phyloP scores from a whole-genome alignment of 202 grass and related monocot genomes.

The Cymbopogon flexuosus region DNA sequence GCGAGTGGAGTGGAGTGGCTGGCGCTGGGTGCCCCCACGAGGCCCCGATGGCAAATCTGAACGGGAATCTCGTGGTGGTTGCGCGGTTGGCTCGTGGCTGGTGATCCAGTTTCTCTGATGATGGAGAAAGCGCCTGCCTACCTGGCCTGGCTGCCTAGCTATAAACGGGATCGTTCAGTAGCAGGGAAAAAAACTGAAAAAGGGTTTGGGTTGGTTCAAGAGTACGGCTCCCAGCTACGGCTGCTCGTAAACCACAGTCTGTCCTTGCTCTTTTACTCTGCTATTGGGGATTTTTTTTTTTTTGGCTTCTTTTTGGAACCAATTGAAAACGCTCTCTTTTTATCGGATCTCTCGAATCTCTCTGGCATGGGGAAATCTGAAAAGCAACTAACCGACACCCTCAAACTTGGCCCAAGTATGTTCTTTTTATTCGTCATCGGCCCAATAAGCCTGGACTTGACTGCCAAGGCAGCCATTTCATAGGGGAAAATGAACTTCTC shows the following conservation, averaged over 20 bases:
- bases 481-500: not conserved
- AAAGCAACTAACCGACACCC: not conserved
- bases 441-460: not conserved
- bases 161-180: not conserved
- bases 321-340: not conserved
- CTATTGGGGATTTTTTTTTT: not conserved
- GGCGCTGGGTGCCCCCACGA: not conserved
- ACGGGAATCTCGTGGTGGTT: constrained; percentile 35
- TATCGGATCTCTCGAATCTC: not conserved
- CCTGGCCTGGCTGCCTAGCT: not conserved
- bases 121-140: not conserved
- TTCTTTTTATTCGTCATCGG: not conserved
- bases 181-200: not conserved
- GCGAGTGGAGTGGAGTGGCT: not conserved
- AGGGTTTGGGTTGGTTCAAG: not conserved
- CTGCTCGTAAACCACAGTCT: not conserved
- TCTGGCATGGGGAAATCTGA: not conserved
- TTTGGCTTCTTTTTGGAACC: not conserved
- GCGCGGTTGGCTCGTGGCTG: constrained; percentile 40
- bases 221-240: not conserved
- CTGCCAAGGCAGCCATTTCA: not conserved
- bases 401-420: not conserved
- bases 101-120: not conserved
- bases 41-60: not conserved
- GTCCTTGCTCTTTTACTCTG: not conserved